Evolutionary conservation across 1,284 basidiomycete genomes (phyloP).

Genomic region (Coniferiporia weirii): DNA sequence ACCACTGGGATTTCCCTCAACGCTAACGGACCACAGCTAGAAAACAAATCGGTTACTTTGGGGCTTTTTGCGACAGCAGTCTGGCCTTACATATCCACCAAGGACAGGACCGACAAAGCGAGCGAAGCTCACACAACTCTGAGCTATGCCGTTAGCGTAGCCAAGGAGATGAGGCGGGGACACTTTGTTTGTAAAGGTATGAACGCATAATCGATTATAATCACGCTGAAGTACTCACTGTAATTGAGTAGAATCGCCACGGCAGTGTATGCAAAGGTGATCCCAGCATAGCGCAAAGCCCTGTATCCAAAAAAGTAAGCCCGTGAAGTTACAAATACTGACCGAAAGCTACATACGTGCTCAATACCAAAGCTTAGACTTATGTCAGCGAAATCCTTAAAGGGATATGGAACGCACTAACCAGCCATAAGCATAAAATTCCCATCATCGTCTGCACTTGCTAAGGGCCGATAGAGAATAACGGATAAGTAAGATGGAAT

Average conservation of each 20-base stretch:
- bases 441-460: conserved; percentile 52
- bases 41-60: not conserved
- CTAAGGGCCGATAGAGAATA: conserved; percentile 62
- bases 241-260: conserved; percentile 78
- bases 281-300: conserved; percentile 70
- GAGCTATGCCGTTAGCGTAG: conserved; percentile 75
- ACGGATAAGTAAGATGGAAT: conserved; percentile 76
- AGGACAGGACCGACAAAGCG: conserved; percentile 73
- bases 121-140: conserved; percentile 79
- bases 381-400: not conserved
- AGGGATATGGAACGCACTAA: conserved; percentile 30
- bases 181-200: conserved; percentile 41
- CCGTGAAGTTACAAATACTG: not conserved
- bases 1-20: conserved; percentile 60
- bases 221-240: conserved; percentile 42
- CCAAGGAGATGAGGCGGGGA: conserved; percentile 73
- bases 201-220: not conserved
- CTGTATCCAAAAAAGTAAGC: conserved; percentile 31
- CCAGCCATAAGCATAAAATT: conserved; percentile 69
- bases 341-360: conserved; percentile 52
- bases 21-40: conserved; percentile 74
- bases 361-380: conserved; percentile 51
- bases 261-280: conserved; percentile 73
- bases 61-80: not conserved
- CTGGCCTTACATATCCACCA: conserved; percentile 64